Conservation (phyloP, 768 basidiomycete species). For the Dentipellis fragilis region DNA sequence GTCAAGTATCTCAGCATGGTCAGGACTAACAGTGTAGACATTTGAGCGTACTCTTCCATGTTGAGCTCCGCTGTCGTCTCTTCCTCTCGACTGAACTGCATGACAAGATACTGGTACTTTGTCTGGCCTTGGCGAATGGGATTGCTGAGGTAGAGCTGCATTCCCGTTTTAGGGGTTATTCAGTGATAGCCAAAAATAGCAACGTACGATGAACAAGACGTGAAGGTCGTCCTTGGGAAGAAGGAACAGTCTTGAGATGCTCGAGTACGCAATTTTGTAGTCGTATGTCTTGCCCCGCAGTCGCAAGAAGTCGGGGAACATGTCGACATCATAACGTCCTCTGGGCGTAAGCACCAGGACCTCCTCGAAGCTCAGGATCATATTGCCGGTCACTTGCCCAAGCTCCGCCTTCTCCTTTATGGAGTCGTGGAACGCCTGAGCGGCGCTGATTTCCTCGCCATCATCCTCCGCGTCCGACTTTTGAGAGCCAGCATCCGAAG, state of each 20-base stretch:
- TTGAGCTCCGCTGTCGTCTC: conserved; percentile 94
- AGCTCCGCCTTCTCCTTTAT: conserved; percentile 96
- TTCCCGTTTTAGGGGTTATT: neutral
- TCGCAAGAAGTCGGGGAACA: conserved; percentile 91
- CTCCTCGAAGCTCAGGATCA: conserved; percentile 91
- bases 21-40: neutral
- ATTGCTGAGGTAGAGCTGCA: conserved; percentile 77
- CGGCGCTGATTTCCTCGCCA: conserved; percentile 77
- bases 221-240: conserved; percentile 96
- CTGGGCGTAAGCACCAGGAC: conserved; percentile 91
- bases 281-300: conserved; percentile 98
- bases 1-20: neutral
- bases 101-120: conserved; percentile 93
- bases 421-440: conserved; percentile 92
- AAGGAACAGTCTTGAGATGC: conserved; percentile 82
- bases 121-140: conserved; percentile 98
- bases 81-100: conserved; percentile 96
- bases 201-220: conserved; percentile 83
- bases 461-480: conserved; percentile 64
- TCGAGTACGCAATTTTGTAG: conserved; percentile 90
- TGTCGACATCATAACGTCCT: conserved; percentile 95
- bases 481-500: conserved; percentile 66
- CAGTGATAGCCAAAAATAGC: neutral
- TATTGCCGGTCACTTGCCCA: conserved; percentile 82
- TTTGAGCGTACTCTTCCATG: conserved; percentile 66